Evolutionary conservation across 2,329 filamentous ascomycete species (phyloP).

Genomic region (Arthrobotrys megalospora): DNA sequence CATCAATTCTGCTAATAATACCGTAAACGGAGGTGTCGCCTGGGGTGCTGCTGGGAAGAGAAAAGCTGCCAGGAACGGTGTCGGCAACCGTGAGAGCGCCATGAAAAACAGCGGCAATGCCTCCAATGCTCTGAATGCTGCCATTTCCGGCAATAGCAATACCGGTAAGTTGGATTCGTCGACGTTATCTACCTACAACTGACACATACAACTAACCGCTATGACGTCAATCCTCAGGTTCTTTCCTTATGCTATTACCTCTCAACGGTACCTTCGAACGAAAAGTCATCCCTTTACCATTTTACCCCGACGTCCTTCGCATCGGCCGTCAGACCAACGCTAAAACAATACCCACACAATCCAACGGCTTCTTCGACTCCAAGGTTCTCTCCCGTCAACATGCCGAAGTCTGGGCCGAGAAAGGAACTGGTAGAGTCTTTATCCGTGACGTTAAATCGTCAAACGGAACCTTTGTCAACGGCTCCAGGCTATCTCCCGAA

Average conservation of each 20-base stretch:
- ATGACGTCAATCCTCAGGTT: slow-evolving; percentile 70
- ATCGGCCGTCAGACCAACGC: slow-evolving; percentile 98
- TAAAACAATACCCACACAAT: slow-evolving; percentile 89
- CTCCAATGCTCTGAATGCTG: slow-evolving; percentile 56
- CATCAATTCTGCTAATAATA: slow-evolving; percentile 67
- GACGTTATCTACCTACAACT: slow-evolving; percentile 70
- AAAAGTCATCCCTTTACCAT: slow-evolving; percentile 95
- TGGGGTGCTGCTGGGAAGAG: slow-evolving; percentile 68
- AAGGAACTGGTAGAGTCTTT: slow-evolving; percentile 84
- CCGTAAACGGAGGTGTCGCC: slow-evolving; percentile 66
- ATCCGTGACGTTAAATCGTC: slow-evolving; percentile 98
- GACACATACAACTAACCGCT: slow-evolving; percentile 19
- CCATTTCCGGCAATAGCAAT: slow-evolving; percentile 63
- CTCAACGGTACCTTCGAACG: slow-evolving; percentile 97
- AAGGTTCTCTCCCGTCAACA: slow-evolving; percentile 97
- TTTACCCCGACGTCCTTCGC: slow-evolving; percentile 90
- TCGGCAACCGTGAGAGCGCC: slow-evolving; percentile 65
- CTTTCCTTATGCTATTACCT: slow-evolving; percentile 84
- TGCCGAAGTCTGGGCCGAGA: slow-evolving; percentile 93
- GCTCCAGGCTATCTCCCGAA: slow-evolving; percentile 87
- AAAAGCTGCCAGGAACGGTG: slow-evolving; percentile 67
- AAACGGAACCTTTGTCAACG: slow-evolving; percentile 98
- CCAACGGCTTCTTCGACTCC: slow-evolving; percentile 97
- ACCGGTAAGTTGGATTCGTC: slow-evolving; percentile 74
- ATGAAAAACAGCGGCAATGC: slow-evolving; percentile 57